phyloP scores from a whole-genome alignment of 2,329 filamentous ascomycete species.

The Clonostachys rosea region DNA sequence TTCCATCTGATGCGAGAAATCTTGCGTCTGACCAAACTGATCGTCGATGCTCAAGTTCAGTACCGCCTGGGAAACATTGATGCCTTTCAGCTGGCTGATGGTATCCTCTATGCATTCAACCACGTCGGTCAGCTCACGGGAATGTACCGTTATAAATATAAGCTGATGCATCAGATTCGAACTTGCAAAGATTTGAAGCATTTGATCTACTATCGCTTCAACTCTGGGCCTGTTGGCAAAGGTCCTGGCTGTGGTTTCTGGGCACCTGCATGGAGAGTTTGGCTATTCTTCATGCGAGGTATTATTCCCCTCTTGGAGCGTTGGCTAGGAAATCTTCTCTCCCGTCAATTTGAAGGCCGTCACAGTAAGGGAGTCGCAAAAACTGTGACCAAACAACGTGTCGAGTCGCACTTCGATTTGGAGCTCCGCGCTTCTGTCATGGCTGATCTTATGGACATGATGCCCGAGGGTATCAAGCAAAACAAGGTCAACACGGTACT shows the following conservation, averaged over 20 bases:
- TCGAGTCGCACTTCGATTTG: slow-evolving; percentile 96
- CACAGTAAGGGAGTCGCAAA: slow-evolving; percentile 99
- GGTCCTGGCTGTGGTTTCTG: slow-evolving; percentile 98
- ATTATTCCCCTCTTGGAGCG: slow-evolving; percentile 95
- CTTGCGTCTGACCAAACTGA: slow-evolving; percentile 88
- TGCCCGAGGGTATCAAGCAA: slow-evolving; percentile 99
- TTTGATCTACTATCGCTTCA: slow-evolving; percentile 98
- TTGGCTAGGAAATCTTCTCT: slow-evolving; percentile 95
- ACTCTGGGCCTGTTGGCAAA: slow-evolving; percentile 93
- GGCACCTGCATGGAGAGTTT: slow-evolving; percentile 97
- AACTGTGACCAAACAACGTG: slow-evolving; percentile 97
- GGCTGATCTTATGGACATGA: slow-evolving; percentile 99
- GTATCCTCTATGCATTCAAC: slow-evolving; percentile 99
- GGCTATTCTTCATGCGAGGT: slow-evolving; percentile 98
- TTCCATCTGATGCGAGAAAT: slow-evolving; percentile 99
- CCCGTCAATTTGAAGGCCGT: slow-evolving; percentile 94
- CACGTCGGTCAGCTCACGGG: slow-evolving; percentile 97
- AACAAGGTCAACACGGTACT: slow-evolving; percentile 98
- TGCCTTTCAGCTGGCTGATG: slow-evolving; percentile 96
- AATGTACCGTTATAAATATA: slow-evolving; percentile 99
- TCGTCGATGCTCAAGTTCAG: slow-evolving; percentile 97
- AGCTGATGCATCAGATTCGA: slow-evolving; percentile 98
- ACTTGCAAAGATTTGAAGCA: slow-evolving; percentile 99
- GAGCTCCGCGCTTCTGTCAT: slow-evolving; percentile 97
- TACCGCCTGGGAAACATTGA: slow-evolving; percentile 97